Percentiles rank a stretch among this genome's conserved stretches.
Evolutionary conservation across 2,329 filamentous ascomycete species (phyloP).

Genomic region (Sarocladium strictum): DNA sequence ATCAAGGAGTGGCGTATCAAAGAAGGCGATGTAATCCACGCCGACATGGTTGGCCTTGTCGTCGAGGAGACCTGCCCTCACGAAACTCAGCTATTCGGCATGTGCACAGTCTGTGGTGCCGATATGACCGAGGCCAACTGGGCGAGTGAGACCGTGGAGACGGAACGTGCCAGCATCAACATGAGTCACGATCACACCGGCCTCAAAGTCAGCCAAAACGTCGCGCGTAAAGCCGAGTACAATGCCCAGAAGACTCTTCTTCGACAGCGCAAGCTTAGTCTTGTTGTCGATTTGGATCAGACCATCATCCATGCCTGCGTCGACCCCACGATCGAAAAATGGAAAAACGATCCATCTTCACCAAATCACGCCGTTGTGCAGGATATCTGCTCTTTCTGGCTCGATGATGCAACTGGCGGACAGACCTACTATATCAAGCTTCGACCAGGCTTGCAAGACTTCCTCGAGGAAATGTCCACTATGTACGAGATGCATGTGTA

Average conservation of each 20-base stretch:
- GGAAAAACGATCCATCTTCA: constrained; percentile 82
- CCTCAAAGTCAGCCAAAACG: constrained; percentile 75
- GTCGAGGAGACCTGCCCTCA: constrained; percentile 90
- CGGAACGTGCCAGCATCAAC: constrained; percentile 83
- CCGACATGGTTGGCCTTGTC: constrained; percentile 57
- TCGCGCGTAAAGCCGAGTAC: constrained; percentile 77
- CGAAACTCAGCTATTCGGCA: constrained; percentile 81
- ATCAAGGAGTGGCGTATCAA: constrained; percentile 71
- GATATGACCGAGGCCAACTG: constrained; percentile 92
- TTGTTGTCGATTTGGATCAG: constrained; percentile 96
- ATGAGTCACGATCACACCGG: constrained; percentile 90
- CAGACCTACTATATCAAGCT: constrained; percentile 99
- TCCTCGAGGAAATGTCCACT: constrained; percentile 69
- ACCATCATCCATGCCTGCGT: constrained; percentile 98
- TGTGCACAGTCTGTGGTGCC: constrained; percentile 89
- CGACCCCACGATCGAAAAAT: constrained; percentile 92
- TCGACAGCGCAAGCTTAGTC: constrained; percentile 73
- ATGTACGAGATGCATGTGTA: constrained; percentile 96
- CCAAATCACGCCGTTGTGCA: constrained; percentile 89
- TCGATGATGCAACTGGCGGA: constrained; percentile 74
- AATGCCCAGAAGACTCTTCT: constrained; percentile 81
- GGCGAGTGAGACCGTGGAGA: constrained; percentile 72
- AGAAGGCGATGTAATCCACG: constrained; percentile 57
- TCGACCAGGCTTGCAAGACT: constrained; percentile 77
- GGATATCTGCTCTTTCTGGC: constrained; percentile 81